Evolutionary conservation across 2,329 filamentous ascomycete species (phyloP).

Genomic region (Pseudonectria buxi): DNA sequence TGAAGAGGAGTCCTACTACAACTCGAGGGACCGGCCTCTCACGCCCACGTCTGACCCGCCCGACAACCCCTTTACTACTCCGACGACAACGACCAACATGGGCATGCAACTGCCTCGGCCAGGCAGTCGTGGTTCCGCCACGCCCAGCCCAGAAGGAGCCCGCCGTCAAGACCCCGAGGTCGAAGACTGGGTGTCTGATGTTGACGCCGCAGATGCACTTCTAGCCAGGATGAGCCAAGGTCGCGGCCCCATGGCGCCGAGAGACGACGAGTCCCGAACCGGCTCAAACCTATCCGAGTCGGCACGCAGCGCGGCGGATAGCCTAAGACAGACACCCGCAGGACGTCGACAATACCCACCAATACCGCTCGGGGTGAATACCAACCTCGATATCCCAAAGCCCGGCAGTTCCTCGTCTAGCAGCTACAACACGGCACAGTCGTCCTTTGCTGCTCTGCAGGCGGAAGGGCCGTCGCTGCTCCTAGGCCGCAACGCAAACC

Average conservation of each 20-base stretch:
- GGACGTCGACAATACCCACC: conserved; percentile 28
- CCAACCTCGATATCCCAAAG: conserved; percentile 24
- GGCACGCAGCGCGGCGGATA: conserved; percentile 39
- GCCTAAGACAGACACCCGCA: conserved; percentile 29
- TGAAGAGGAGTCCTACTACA: conserved; percentile 38
- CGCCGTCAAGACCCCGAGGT: conserved; percentile 43
- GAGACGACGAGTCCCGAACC: conserved; percentile 46
- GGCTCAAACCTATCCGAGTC: conserved; percentile 52
- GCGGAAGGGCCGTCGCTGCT: conserved; percentile 47
- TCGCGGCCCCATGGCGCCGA: conserved; percentile 27
- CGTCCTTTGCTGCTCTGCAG: conserved; percentile 45
- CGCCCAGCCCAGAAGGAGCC: conserved; percentile 35
- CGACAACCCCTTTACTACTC: conserved; percentile 47
- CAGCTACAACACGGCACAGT: conserved; percentile 48
- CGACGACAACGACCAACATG: conserved; percentile 20
- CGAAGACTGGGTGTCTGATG: conserved; percentile 50
- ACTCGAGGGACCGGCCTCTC: conserved; percentile 20
- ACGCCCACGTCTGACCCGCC: conserved; percentile 32
- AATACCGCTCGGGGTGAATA: conserved; percentile 20
- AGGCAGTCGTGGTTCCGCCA: conserved; percentile 26
- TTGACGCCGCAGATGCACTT: conserved; percentile 48
- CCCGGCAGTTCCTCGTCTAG: conserved; percentile 35
- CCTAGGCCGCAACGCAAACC: conserved; percentile 22
- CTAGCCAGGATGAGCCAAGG: conserved; percentile 38
- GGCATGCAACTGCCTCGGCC: conserved; percentile 21